Evolutionary conservation across 345 rosid genomes (phyloP), one percentile per base, ranked within the genome.

Genomic region (Moringa oleifera): DNA sequence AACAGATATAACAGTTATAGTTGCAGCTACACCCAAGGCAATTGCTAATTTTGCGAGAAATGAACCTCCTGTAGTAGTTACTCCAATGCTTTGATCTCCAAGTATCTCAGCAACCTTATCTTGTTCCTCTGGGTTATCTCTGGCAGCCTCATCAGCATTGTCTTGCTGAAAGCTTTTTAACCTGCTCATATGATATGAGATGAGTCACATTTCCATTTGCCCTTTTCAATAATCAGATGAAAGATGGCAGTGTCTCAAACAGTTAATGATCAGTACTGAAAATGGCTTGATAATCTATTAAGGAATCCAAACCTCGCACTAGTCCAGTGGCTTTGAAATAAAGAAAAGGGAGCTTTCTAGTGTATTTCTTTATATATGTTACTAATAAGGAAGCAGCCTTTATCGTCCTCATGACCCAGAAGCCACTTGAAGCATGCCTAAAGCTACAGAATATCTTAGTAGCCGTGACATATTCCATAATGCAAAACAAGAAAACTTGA

Each of bases 21-120:
- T 60, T 28, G 72, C 71, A 62, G 96, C 96, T 51, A 89, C 45
- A 0, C 81, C 90, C 68, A 89, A 28, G 22, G 70, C 88, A 22
- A 79, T 25, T 23, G 78, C 85, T 66, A 91, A 71, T 68, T 79
- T 78, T 24, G 76, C 63, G 15, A 89, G 77, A 57, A 91, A 82
- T 22, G 89, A 75, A 59, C 68, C 77, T 52, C 76, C 80, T 25
- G 41, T 37, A 16, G 20, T 62, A 61, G 63, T 57, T 50, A 62
- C 59, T n/a, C 55, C 55, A 18, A 61, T 17, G 9, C 25, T 68
- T 61, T 70, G 23, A 49, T 33, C 59, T 47, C 25, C 69, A 66
- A 65, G 56, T 36, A 68, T 37, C 66, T 68, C 83, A 36, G 57
- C 66, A 6, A 62, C 61, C 52, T 15, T 23, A 23, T 61, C 65